Base-by-base conservation (phyloP, 23 red algal species). In the Gracilaria domingensis region DNA sequence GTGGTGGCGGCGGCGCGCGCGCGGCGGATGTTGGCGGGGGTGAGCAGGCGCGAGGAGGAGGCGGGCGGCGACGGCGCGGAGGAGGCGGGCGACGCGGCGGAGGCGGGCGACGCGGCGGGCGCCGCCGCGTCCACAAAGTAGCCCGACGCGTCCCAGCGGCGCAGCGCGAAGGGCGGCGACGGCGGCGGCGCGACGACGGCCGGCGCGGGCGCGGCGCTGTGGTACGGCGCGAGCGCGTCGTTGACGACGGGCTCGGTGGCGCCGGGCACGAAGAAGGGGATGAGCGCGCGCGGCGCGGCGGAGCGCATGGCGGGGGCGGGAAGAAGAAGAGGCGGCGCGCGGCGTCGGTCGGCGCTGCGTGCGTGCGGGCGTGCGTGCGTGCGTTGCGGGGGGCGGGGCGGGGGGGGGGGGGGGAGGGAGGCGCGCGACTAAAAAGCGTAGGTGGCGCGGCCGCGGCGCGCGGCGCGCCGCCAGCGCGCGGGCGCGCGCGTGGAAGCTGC, bases 1-100 rank as follows among this genome's bases (percentile, higher is more conserved):
- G 12, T 59, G 36, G 77, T 48, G 2, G 77, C 48, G n/a, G 83
- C 75, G 61, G 48, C 30, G 40, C 55, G 77, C 14, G 44, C 44
- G 34, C 55, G 36, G 18, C 77, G 77, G 56, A 81, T 81, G 56
- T 59, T 59, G 36, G 77, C 77, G 2, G 77, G 77, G n/a, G 83
- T 87, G 61, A 72, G 83, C 18, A 73, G 51, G 23, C 42, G 42
- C 42, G 42, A 45, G 5, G 40, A 14, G 75, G 42, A 18, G 37
- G 17, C 17, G 77, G 77, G 48, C 7, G 48, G 72, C 17, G 39
- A 29, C 29, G 33, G 24, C 8, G 23, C 24, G 39, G 72, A n/a
- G 26, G 34, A 20, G n/a, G 69, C 37, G 2, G 72, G 69, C 17
- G 69, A 4, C 3, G 21, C 17, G 42, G 37, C 21, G 50, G 75